A percentile compares a stretch with the other conserved stretches of the same genome.
phyloP scores from a whole-genome alignment of 345 rosid species.

The Gossypium mustelinum region DNA sequence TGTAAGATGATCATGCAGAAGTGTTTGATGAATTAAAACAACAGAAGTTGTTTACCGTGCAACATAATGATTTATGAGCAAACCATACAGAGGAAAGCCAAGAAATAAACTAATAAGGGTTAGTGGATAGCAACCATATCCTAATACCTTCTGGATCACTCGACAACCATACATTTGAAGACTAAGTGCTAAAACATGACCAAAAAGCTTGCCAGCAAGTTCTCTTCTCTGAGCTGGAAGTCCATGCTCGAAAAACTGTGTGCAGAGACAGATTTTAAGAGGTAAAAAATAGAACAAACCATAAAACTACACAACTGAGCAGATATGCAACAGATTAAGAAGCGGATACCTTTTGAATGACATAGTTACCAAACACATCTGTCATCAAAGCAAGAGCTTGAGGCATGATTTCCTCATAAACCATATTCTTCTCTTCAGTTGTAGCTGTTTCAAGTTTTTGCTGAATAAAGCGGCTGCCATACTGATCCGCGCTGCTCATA shows the following conservation, averaged over 20 bases:
- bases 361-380: conserved; percentile 71
- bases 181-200: conserved; percentile 52
- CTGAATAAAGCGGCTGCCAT: conserved; percentile 65
- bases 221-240: conserved; percentile 53
- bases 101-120: background rate
- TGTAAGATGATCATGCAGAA: background rate
- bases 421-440: conserved; percentile 52
- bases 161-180: conserved; percentile 73
- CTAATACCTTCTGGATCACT: conserved; percentile 54
- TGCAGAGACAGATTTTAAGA: background rate
- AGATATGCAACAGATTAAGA: conserved; percentile 7
- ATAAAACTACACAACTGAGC: background rate
- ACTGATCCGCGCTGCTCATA: conserved; percentile 61
- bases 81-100: no score
- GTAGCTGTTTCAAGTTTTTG: conserved; percentile 61
- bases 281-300: background rate
- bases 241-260: conserved; percentile 69
- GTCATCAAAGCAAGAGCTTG: conserved; percentile 62
- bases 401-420: conserved; percentile 59
- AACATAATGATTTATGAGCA: background rate
- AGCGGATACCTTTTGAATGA: conserved; percentile 51
- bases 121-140: background rate
- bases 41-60: background rate
- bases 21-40: background rate
- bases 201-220: conserved; percentile 44